Evolutionary conservation across 139 green algal species (phyloP), one percentile per base, ranked within the genome.

Genomic region (Chlamydomonas eustigma): DNA sequence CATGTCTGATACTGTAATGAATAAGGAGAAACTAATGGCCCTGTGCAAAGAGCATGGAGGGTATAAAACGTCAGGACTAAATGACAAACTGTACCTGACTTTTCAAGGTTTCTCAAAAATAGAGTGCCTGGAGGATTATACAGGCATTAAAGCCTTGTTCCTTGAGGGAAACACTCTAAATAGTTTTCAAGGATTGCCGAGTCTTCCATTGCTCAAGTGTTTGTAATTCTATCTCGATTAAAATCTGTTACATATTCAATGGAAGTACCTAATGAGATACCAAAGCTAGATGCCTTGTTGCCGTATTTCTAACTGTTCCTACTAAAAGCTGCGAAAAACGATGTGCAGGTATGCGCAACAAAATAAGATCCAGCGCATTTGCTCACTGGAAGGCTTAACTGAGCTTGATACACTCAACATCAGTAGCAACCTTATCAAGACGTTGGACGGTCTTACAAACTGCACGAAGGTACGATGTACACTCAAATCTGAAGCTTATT

Each of bases 261-360:
- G n/a, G n/a, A n/a, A n/a, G n/a, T n/a, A n/a, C n/a, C n/a, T n/a
- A n/a, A n/a, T n/a, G n/a, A n/a, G n/a, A n/a, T n/a, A n/a, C n/a
- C n/a, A n/a, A n/a, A n/a, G n/a, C n/a, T n/a, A n/a, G n/a, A n/a
- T n/a, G n/a, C n/a, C n/a, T n/a, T n/a, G n/a, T n/a, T n/a, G n/a
- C n/a, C n/a, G n/a, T n/a, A n/a, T n/a, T n/a, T n/a, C n/a, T n/a
- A n/a, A n/a, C n/a, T n/a, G n/a, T n/a, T n/a, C n/a, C n/a, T n/a
- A n/a, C n/a, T n/a, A n/a, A n/a, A n/a, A n/a, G n/a, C n/a, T n/a
- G n/a, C n/a, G n/a, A n/a, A n/a, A n/a, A n/a, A 44, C 86, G n/a
- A n/a, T n/a, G n/a, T n/a, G n/a, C n/a, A 94, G 89, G 63, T 97
- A 90, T 72, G 71, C 92, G 35, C 94, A 98, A 81, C 82, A 95